Conservation (phyloP, 2,329 filamentous ascomycete species). For the Botrytis fabae region DNA sequence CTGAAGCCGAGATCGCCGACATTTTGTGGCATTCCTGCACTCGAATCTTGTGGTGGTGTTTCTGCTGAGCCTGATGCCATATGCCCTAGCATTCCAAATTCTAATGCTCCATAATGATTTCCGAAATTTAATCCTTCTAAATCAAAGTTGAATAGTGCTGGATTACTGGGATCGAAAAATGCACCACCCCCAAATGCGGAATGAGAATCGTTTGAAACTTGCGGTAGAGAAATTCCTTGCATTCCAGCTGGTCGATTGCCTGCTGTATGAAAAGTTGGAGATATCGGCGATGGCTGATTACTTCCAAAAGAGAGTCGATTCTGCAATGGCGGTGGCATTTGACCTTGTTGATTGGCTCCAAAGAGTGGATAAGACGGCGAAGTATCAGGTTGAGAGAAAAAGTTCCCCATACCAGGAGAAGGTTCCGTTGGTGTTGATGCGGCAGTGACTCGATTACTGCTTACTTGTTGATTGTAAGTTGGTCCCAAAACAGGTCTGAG, state of each 20-base stretch:
- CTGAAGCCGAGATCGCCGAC: conserved; percentile 41
- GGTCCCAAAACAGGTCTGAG: conserved; percentile 81
- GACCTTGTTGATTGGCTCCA: conserved; percentile 49
- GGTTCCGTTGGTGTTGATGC: conserved; percentile 37
- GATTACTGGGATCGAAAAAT: conserved; percentile 88
- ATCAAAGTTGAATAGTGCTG: conserved; percentile 93
- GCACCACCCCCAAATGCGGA: conserved; percentile 49
- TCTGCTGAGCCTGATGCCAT: conserved; percentile 92
- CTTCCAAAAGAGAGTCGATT: conserved; percentile 54
- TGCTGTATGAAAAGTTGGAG: conserved; percentile 65
- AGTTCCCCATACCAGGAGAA: conserved; percentile 35
- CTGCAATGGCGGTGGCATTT: conserved; percentile 55
- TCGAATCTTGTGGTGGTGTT: conserved; percentile 66
- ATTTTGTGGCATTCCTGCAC: conserved; percentile 50
- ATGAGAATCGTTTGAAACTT: conserved; percentile 51
- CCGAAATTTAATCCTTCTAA: conserved; percentile 92
- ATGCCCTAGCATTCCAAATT: conserved; percentile 94
- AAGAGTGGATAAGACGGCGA: conserved; percentile 43
- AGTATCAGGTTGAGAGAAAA: conserved; percentile 39
- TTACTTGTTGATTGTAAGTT: conserved; percentile 61
- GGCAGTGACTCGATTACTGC: conserved; percentile 40
- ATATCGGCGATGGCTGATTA: conserved; percentile 70
- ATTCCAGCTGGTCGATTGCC: conserved; percentile 51
- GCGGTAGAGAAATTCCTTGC: conserved; percentile 42
- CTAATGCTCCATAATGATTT: conserved; percentile 91